phyloP scores from a whole-genome alignment of 208 protist genomes.

The Angomonas desouzai region DNA sequence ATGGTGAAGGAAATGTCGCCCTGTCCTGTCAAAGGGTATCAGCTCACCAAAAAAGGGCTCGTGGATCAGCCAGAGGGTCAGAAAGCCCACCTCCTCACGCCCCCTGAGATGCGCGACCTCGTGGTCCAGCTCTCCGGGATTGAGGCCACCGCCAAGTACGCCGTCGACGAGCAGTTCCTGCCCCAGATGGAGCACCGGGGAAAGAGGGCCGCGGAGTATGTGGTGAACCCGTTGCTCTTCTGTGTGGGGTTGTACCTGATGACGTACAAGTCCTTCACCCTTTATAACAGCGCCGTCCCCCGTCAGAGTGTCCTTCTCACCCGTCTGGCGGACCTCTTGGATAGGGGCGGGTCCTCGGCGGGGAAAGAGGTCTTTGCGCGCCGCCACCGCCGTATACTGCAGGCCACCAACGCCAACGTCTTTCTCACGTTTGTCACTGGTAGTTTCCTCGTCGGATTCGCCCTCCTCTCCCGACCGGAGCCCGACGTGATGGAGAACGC shows the following conservation, averaged over 20 bases:
- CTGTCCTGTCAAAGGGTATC: conserved; percentile 65
- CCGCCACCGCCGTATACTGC: conserved; percentile 56
- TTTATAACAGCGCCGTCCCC: conserved; percentile 57
- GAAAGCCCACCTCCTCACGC: conserved; percentile 35
- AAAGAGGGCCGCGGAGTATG: conserved; percentile 47
- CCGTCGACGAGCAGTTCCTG: conserved; percentile 48
- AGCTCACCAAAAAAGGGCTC: conserved; percentile 36
- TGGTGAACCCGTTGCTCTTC: conserved; percentile 60
- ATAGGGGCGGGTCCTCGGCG: conserved; percentile 28
- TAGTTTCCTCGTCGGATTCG: conserved; percentile 30
- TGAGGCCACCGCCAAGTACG: conserved; percentile 63
- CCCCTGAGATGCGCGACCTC: conserved; percentile 35
- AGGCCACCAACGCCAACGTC: conserved; percentile 68
- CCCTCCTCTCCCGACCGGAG: conserved; percentile 40
- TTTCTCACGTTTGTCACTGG: conserved; percentile 51
- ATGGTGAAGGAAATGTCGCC: conserved; percentile 24
- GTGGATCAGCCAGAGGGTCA: conserved; percentile 29
- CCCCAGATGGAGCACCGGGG: conserved; percentile 42
- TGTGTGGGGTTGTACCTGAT: conserved; percentile 60
- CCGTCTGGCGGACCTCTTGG: conserved; percentile 27
- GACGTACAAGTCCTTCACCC: conserved; percentile 58
- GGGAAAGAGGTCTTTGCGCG: conserved; percentile 58
- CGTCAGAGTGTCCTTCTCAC: conserved; percentile 63
- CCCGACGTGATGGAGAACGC: conserved; percentile 45
- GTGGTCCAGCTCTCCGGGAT: conserved; percentile 50